These are phyloP conservation scores for Diutina sp. DNA, from an alignment of 1,139 yeast species.

Conservation along the genomic window DNA sequence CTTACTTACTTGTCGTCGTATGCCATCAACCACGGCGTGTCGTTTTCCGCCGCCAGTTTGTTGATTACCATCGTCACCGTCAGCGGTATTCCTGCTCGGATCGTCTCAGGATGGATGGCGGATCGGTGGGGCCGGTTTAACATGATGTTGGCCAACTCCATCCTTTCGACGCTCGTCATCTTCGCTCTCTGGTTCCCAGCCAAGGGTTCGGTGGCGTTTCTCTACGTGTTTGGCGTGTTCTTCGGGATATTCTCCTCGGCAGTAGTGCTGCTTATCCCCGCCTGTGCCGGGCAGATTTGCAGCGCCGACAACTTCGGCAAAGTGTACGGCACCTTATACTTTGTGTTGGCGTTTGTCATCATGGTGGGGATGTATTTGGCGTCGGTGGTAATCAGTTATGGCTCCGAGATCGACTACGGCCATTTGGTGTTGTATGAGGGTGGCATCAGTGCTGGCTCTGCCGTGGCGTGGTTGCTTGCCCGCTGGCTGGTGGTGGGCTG, in stretches of 20 bases:
- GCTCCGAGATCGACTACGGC: constrained; percentile 9
- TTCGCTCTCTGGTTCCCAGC: constrained; percentile 37
- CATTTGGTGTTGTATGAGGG: constrained; percentile 17
- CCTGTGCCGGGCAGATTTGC: constrained; percentile 41
- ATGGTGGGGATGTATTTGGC: constrained; percentile 23
- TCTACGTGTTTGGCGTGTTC: constrained; percentile 15
- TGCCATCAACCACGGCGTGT: constrained; percentile 4
- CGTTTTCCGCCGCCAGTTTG: constrained; percentile 3
- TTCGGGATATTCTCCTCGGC: constrained; percentile 20
- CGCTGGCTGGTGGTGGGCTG: constrained; percentile 1
- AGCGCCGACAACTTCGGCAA: constrained; percentile 56
- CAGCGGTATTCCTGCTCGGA: constrained; percentile 35
- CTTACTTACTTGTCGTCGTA: constrained; percentile 4
- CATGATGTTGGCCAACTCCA: constrained; percentile 30
- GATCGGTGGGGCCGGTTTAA: constrained; percentile 41
- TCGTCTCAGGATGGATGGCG: constrained; percentile 33
- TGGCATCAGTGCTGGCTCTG: background rate
- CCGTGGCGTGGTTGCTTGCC: background rate
- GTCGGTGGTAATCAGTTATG: constrained; percentile 15
- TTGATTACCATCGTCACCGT: constrained; percentile 30
- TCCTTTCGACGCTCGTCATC: constrained; percentile 22
- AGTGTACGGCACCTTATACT: constrained; percentile 58
- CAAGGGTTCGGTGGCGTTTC: constrained; percentile 8
- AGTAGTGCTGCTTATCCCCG: constrained; percentile 19
- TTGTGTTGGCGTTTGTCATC: constrained; percentile 47